Evolutionary conservation across 2,329 filamentous ascomycete species (phyloP).

Genomic region (Lecanicillium sp.): DNA sequence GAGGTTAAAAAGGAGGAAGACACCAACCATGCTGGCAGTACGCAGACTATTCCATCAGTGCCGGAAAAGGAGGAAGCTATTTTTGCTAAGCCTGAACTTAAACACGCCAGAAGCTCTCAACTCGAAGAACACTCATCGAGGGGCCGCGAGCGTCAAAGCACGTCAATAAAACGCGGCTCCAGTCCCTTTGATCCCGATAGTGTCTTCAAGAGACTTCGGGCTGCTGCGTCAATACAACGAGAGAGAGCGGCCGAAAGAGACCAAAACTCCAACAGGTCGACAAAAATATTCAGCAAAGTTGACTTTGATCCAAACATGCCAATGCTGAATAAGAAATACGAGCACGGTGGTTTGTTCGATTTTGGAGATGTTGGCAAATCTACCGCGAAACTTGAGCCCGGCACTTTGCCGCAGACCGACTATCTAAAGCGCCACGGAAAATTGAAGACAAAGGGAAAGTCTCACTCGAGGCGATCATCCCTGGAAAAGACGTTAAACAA

Average conservation of each 20-base stretch:
- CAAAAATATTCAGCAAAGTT: slow-evolving; percentile 45
- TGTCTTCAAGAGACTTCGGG: slow-evolving; percentile 49
- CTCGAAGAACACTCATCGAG: slow-evolving; percentile 28
- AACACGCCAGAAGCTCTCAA: slow-evolving; percentile 47
- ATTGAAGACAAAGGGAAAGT: slow-evolving; percentile 26
- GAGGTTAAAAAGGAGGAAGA: slow-evolving; percentile 9
- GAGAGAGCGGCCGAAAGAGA: slow-evolving; percentile 13
- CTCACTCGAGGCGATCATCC: slow-evolving; percentile 7
- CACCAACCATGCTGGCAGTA: slow-evolving; percentile 10
- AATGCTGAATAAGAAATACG: slow-evolving; percentile 50
- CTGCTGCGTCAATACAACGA: slow-evolving; percentile 28
- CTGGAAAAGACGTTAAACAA: slow-evolving; percentile 3
- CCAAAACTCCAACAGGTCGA: slow-evolving; percentile 22
- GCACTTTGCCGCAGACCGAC: slow-evolving; percentile 35
- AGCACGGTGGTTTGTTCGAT: slow-evolving; percentile 46
- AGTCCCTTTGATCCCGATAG: slow-evolving; percentile 51
- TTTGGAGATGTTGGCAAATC: slow-evolving; percentile 18
- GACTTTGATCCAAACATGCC: slow-evolving; percentile 45
- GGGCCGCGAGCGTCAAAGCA: slow-evolving; percentile 21
- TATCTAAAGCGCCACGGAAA: slow-evolving; percentile 41
- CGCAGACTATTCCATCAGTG: slow-evolving; percentile 11
- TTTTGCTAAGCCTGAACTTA: slow-evolving; percentile 52
- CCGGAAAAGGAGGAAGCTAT: slow-evolving; percentile 22
- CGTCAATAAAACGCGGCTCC: slow-evolving; percentile 37
- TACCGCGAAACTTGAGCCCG: slow-evolving; percentile 17